Evolutionary conservation across 177 flowering plant genomes (phyloP), one percentile per base, ranked within the genome.

Genomic region (Vitis hybrid): DNA sequence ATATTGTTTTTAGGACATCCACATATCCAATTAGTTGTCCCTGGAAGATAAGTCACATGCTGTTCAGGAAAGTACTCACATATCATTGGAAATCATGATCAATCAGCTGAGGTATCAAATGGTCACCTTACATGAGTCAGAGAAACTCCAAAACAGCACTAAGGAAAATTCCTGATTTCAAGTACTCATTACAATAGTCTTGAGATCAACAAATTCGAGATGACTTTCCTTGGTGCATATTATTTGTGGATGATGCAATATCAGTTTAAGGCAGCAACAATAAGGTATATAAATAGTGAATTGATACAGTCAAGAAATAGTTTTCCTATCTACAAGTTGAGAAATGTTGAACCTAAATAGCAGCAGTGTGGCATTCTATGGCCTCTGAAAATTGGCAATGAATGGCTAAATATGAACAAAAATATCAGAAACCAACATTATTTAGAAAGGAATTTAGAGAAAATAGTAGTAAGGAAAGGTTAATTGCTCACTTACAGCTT

Each of bases 401-500:
- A 11, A 52, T 9, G 4, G 58, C 9, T 6, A 17, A 56, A 30
- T 30, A 66, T 55, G 41, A 32, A 18, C n/a, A 5, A 58, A 61
- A 60, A 9, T 11, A 14, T 48, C 4, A 58, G 50, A 61, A 32
- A 35, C 18, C 5, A 68, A 7, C 35, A 10, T 50, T 5, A 55
- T 5, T 5, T 53, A 51, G 17, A 63, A 9, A 41, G 56, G 17
- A 10, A 60, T 48, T n/a, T 6, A 7, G 51, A 51, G 27, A 64
- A 18, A 50, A 61, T 12, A 65, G 35, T 1, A 14, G 61, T 18
- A 20, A 53, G 49, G 2, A 60, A 49, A 53, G 53, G 64, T n/a
- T 56, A 66, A 67, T 58, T 21, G 12, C 58, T 49, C 49, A 62
- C 94, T 87, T 85, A 94, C 99, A 80, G 99, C 98, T 84, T 95